Conservation (phyloP, 306 rosid species). For the Pachyrhizus erosus region DNA sequence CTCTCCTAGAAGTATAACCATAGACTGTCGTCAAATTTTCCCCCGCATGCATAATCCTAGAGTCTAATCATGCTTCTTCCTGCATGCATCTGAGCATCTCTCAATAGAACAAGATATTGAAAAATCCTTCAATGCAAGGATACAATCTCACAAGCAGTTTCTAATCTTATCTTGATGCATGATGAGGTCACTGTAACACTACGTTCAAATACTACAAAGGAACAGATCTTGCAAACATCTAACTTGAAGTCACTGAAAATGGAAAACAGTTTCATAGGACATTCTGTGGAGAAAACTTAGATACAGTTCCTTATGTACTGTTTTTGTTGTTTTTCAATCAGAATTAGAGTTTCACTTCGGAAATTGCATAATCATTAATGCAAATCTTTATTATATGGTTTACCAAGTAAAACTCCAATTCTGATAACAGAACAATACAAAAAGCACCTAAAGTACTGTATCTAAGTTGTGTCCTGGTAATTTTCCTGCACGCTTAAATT, state of each 20-base stretch:
- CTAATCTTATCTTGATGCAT: not conserved
- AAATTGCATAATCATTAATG: too few relatives aligned
- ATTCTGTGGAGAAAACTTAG: too few relatives aligned
- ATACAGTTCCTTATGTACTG: too few relatives aligned
- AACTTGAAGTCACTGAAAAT: constrained; percentile 1
- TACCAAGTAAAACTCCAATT: too few relatives aligned
- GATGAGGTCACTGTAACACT: not conserved
- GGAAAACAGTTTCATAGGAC: not conserved
- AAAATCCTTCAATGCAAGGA: not conserved
- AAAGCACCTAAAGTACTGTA: too few relatives aligned
- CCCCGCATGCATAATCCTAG: constrained; percentile 1
- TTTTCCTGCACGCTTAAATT: not conserved
- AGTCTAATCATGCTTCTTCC: constrained; percentile 6
- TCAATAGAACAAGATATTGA: not conserved
- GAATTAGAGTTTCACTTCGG: too few relatives aligned
- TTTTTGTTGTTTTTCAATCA: too few relatives aligned
- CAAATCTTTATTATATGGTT: too few relatives aligned
- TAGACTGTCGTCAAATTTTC: not conserved
- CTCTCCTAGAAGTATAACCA: constrained; percentile 2
- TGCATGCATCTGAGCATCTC: constrained; percentile 17
- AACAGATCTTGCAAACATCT: not conserved
- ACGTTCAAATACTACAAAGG: not conserved
- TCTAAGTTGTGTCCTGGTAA: too few relatives aligned
- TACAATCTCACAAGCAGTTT: constrained; percentile 19
- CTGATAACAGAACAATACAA: too few relatives aligned